Conservation (phyloP, 805 yeast species). For the Nakazawaea peltata region DNA sequence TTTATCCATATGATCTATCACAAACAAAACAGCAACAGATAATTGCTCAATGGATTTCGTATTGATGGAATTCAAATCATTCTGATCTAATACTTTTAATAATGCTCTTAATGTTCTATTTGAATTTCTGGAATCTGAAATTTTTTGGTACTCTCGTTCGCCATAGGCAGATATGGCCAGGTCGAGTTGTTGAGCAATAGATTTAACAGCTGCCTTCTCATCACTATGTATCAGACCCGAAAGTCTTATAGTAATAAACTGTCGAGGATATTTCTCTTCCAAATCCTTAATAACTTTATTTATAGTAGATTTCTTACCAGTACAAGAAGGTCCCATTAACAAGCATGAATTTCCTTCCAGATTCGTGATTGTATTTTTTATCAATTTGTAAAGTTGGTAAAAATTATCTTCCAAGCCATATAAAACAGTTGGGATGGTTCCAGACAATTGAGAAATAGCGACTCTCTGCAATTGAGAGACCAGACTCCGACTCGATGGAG, state of each 20-base stretch:
- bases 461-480: too few species aligned
- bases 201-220: constrained; percentile 74
- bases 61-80: constrained; percentile 16
- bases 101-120: constrained; percentile 7
- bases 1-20: constrained; percentile 79
- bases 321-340: constrained; percentile 70
- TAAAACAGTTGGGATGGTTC: constrained; percentile 11
- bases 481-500: too few species aligned
- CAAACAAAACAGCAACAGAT: constrained; percentile 58
- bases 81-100: constrained; percentile 20
- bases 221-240: constrained; percentile 68
- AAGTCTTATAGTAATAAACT: constrained; percentile 55
- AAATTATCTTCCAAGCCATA: constrained; percentile 31
- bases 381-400: constrained; percentile 44
- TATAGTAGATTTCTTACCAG: constrained; percentile 67
- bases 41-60: constrained; percentile 17
- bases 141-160: constrained; percentile 10
- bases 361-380: constrained; percentile 57
- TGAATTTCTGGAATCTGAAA: constrained; percentile 4
- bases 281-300: constrained; percentile 46
- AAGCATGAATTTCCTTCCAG: constrained; percentile 78
- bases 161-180: constrained; percentile 14
- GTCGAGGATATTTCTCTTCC: constrained; percentile 29
- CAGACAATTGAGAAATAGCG: too few species aligned
- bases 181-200: constrained; percentile 81